Evolutionary conservation across 2,329 filamentous ascomycete genomes (phyloP).

Genomic region (Chrysosporium queenslandicum): DNA sequence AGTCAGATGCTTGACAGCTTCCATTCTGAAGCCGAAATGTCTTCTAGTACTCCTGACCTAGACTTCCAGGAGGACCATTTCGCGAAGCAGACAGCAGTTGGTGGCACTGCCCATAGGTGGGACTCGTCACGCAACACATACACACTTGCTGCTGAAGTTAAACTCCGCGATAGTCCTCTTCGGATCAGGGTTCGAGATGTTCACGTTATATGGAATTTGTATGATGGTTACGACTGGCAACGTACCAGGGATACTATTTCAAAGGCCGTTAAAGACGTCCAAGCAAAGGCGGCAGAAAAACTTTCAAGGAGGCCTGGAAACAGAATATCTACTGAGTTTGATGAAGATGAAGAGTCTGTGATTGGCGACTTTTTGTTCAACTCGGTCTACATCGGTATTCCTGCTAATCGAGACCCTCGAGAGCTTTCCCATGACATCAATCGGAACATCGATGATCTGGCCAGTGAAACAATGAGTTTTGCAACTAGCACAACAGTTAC

Average conservation of each 20-base stretch:
- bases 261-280: constrained; percentile 79
- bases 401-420: constrained; percentile 71
- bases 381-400: constrained; percentile 93
- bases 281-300: constrained; percentile 69
- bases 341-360: constrained; percentile 66
- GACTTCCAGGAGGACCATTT: constrained; percentile 73
- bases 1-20: constrained; percentile 42
- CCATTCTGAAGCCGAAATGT: constrained; percentile 45
- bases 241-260: constrained; percentile 75
- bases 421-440: constrained; percentile 80
- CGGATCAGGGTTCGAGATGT: constrained; percentile 72
- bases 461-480: constrained; percentile 81
- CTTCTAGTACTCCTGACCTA: constrained; percentile 51
- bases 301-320: constrained; percentile 50
- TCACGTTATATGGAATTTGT: constrained; percentile 93
- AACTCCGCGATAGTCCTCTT: constrained; percentile 59
- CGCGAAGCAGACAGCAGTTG: constrained; percentile 49
- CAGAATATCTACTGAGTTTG: constrained; percentile 47
- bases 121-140: constrained; percentile 68
- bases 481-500: constrained; percentile 56
- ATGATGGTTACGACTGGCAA: constrained; percentile 95
- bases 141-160: constrained; percentile 52
- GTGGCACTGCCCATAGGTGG: constrained; percentile 66
- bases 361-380: constrained; percentile 97
- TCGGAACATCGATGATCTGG: constrained; percentile 71